These are phyloP conservation scores for Malassezia pachydermatis DNA, from an alignment of 1,284 basidiomycete species.

Conservation along the genomic window DNA sequence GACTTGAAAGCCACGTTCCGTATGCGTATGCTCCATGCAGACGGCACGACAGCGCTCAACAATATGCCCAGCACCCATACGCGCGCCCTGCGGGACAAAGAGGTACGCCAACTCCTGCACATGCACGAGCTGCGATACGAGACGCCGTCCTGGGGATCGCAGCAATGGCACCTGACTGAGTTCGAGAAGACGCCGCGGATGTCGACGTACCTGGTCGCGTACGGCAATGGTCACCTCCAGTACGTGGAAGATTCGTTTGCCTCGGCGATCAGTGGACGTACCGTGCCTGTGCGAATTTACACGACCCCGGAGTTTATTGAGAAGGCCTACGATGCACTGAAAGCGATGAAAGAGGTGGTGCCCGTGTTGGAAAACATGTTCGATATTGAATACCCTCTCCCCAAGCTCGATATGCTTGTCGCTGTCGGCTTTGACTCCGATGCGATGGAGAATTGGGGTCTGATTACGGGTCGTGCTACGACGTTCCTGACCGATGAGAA, in stretches of 20 bases:
- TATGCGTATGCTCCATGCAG: constrained; percentile 70
- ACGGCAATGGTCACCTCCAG: constrained; percentile 73
- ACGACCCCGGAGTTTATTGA: constrained; percentile 67
- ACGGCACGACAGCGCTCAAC: constrained; percentile 57
- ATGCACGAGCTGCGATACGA: constrained; percentile 58
- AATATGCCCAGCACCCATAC: constrained; percentile 58
- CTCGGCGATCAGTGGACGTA: constrained; percentile 68
- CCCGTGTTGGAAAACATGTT: constrained; percentile 80
- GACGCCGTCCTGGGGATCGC: constrained; percentile 51
- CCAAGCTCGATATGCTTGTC: constrained; percentile 54
- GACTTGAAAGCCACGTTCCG: constrained; percentile 75
- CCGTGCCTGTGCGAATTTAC: constrained; percentile 72
- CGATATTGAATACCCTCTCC: constrained; percentile 76
- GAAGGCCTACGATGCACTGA: constrained; percentile 64
- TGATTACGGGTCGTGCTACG: constrained; percentile 77
- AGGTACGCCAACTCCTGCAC: constrained; percentile 18
- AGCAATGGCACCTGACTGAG: constrained; percentile 32
- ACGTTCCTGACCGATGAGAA: constrained; percentile 70
- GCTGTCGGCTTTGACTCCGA: constrained; percentile 69
- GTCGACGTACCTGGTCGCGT: constrained; percentile 82
- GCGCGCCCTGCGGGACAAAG: constrained; percentile 5
- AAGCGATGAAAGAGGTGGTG: constrained; percentile 72
- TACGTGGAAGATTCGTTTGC: constrained; percentile 64
- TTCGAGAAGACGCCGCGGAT: constrained; percentile 53
- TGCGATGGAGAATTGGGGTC: constrained; percentile 75